Conservation (phyloP, 177 flowering plant genomes). For the Vitis hybrid region DNA sequence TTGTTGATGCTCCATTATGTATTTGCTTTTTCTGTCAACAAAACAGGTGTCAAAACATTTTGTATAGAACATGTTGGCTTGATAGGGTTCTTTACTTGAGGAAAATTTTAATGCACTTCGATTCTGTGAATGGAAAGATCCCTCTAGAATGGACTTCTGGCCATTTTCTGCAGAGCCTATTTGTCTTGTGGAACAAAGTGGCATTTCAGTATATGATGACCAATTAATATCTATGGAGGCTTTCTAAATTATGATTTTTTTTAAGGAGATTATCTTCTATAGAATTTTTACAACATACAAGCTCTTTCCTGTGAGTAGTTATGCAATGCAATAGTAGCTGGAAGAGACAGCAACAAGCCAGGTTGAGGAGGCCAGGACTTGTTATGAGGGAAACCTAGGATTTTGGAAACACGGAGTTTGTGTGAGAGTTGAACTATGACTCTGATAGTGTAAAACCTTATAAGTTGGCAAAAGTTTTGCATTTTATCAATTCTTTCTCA, state of each 20-base stretch:
- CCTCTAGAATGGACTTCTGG: background rate
- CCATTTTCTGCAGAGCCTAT: background rate
- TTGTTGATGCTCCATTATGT: background rate
- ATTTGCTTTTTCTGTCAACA: background rate
- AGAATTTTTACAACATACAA: background rate
- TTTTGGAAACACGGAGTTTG: background rate
- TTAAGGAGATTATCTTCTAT: background rate
- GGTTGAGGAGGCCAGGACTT: background rate
- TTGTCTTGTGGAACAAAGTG: background rate
- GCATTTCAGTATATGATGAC: background rate
- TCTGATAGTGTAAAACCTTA: background rate
- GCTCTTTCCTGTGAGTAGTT: background rate
- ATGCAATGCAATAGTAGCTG: background rate
- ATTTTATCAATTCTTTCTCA: background rate
- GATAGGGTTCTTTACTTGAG: background rate
- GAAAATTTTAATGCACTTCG: background rate
- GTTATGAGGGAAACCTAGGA: background rate
- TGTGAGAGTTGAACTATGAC: background rate
- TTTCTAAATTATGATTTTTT: no score
- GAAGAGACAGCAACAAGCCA: background rate
- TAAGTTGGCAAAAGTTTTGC: background rate
- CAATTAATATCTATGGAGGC: background rate
- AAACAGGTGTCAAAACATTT: background rate
- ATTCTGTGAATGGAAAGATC: background rate
- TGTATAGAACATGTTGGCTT: background rate